Evolutionary conservation across 1,139 yeast genomes (phyloP), one percentile per base, ranked within the genome.

Genomic region (Lodderomyces parapsilosis): DNA sequence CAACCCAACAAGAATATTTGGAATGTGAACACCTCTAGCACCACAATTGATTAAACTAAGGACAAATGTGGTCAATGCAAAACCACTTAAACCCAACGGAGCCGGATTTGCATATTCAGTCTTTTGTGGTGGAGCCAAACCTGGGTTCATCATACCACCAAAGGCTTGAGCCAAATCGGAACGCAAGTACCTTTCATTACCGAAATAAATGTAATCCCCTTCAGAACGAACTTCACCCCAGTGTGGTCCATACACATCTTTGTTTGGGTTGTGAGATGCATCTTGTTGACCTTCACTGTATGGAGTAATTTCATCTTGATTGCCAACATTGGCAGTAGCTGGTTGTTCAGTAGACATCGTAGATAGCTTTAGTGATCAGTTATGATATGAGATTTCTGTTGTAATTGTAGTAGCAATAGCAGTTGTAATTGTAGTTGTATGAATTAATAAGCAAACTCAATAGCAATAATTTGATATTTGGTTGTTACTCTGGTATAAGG

Each of bases 21-120:
- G 68, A 47, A 65, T 54, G 10, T 56, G 51, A 24, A 65, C 69
- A 34, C 68, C 69, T 53, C 66, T 58, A 28, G 70, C 69, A 43
- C 58, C 71, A 42, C 57, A 54, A 49, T 73, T 73, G 49, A 66
- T 68, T 58, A 90, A 66, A 4, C 91, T 82, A 38, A 89, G 71
- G 11, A 88, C 88, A 62, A 90, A 86, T 4, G 96, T 86, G 15
- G 96, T 86, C 52, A 88, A 70, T 6, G 95, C 96, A 59, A 90
- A 89, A 4, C 88, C 94, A 40, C 81, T 76, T 50, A 90, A 72
- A 11, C 96, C 96, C 44, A 90, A 71, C 2, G 96, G 96, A 40
- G 94, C 88, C 36, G 96, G 95, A 62, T 89, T 89, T 48, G 86
- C 96, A 60, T 88, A 83, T 62, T 82, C 76, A 62, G 86, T 80